These are phyloP conservation scores for Wickerhamomyces queroliae DNA, from an alignment of 805 yeast species.

Conservation along the genomic window DNA sequence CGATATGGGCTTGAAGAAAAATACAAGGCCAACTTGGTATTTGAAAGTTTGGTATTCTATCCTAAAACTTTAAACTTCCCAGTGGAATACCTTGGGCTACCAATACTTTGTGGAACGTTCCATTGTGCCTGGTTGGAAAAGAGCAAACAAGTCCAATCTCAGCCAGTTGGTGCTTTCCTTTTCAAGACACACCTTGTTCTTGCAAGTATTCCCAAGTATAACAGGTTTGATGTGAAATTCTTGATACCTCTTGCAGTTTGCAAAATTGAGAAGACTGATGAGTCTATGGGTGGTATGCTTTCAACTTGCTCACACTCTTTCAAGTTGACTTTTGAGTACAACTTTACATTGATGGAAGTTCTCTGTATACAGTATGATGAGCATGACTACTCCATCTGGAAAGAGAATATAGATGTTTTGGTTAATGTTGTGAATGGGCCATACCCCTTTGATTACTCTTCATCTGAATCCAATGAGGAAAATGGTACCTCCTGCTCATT, in stretches of 20 bases:
- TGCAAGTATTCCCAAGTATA: slow-evolving; percentile 21
- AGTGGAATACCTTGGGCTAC: slow-evolving; percentile 41
- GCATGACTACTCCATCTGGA: slow-evolving; percentile 38
- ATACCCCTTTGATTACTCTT: slow-evolving; percentile 24
- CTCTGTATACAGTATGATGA: slow-evolving; percentile 27
- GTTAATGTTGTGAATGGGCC: slow-evolving; percentile 27
- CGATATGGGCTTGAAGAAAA: slow-evolving; percentile 22
- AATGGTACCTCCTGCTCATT: slow-evolving; percentile 17
- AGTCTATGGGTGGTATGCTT: slow-evolving; percentile 23
- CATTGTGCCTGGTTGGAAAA: slow-evolving; percentile 32
- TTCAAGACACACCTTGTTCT: slow-evolving; percentile 48
- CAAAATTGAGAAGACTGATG: slow-evolving; percentile 24
- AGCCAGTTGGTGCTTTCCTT: slow-evolving; percentile 31
- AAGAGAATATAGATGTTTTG: slow-evolving; percentile 24
- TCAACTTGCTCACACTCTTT: slow-evolving; percentile 28
- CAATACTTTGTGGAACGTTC: slow-evolving; percentile 38
- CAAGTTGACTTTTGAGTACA: slow-evolving; percentile 42
- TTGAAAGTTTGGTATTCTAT: slow-evolving; percentile 11
- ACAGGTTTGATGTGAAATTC: slow-evolving; percentile 32
- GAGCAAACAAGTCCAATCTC: slow-evolving; percentile 6
- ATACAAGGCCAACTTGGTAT: slow-evolving; percentile 10
- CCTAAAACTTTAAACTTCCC: slow-evolving; percentile 21
- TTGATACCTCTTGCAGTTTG: slow-evolving; percentile 41
- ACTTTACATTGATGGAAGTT: slow-evolving; percentile 38
- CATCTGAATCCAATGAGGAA: slow-evolving; percentile 17